These are phyloP conservation scores for Arabidopsis hybrid DNA, from an alignment of 441 rosid species.

Conservation along the genomic window DNA sequence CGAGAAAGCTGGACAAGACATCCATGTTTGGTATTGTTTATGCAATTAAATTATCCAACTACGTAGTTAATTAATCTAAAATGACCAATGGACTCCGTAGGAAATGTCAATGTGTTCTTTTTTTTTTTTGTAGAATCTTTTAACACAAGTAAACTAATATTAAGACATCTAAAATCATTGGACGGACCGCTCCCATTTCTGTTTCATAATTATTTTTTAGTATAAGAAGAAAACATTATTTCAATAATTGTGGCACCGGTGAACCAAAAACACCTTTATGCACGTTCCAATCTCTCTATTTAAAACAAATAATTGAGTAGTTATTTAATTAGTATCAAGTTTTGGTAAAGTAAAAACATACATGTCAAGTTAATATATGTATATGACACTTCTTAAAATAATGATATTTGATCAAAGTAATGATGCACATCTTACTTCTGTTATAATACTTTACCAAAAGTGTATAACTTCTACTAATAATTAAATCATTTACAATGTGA, in stretches of 20 bases:
- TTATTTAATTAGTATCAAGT: background rate
- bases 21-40: conserved; percentile 20
- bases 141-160: background rate
- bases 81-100: background rate
- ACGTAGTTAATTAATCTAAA: background rate
- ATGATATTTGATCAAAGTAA: conserved; percentile 23
- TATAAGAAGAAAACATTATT: background rate
- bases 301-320: conserved; percentile 17
- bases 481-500: too few relatives aligned
- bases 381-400: conserved; percentile 13
- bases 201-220: background rate
- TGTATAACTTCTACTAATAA: conserved; percentile 17
- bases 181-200: background rate
- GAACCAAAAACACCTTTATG: conserved; percentile 39
- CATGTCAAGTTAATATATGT: background rate
- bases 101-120: conserved; percentile 27
- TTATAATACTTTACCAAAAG: conserved; percentile 30
- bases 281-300: conserved; percentile 7
- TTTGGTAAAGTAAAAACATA: background rate
- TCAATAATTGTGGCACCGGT: conserved; percentile 40
- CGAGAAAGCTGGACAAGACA: background rate
- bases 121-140: conserved; percentile 12
- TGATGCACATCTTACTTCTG: conserved; percentile 34
- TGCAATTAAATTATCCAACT: conserved; percentile 2
- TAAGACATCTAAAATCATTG: conserved; percentile 15